Base-by-base conservation (phyloP, 306 rosid species). In the Medicago ruthenica region DNA sequence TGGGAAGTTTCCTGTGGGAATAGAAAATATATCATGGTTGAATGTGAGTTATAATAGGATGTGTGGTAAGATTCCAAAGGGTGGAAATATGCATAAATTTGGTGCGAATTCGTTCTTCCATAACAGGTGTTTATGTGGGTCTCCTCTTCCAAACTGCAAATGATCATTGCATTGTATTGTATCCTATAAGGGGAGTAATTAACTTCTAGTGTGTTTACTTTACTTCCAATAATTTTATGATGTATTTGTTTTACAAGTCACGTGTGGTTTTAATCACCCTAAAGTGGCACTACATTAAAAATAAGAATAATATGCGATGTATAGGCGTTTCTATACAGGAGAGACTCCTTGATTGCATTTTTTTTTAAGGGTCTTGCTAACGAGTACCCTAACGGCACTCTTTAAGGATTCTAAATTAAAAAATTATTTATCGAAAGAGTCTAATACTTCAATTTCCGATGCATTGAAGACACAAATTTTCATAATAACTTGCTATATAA, bases 1-100 rank as follows among this genome's bases (percentile, higher is more conserved):
- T 0, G 91, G 93, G 15, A 59, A 76, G 9, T 60, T 89, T 12
- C 93, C 89, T 0, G 5, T 1, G 40, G 77, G 16, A 59, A 1
- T 86, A 59, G 76, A 86, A 82, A 36, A 55, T 41, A 54, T 89
- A 14, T 73, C 27, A 9, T 55, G 21, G 8, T 36, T 89, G 36
- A 87, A 89, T 41, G 89, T 87, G n/a, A 89, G 93, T 47, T 89
- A 89, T 40, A 89, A 85, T 73, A 74, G 85, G 61, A 61, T 89
- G 34, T 89, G 91, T 36, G 91, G 91, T 24, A 60, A 77, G 65
- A 89, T 89, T 85, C 86, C 88, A 7, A 51, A 48, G 15, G 85
- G 85, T 1, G 89, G 91, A 1, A 53, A 77, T 37, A 27, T 89
- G 71, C 85, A 79, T 11, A 24, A 0, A 1, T 47, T 47, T 55